Base-by-base conservation (phyloP, 768 basidiomycete genomes). In the Chiua virens region DNA sequence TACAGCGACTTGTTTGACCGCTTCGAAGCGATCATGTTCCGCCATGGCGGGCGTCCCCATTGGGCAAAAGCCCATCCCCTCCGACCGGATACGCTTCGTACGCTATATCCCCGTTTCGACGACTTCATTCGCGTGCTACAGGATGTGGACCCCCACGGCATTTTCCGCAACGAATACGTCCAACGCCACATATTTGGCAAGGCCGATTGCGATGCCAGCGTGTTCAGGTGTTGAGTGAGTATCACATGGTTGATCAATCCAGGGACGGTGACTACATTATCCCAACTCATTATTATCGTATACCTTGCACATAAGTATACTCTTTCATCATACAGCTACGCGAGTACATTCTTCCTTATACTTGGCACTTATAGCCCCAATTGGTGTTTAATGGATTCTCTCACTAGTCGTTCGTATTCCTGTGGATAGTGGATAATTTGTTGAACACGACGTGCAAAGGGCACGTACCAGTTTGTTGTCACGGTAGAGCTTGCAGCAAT, bases 401-500 rank as follows among this genome's bases (percentile, higher is more conserved):
- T 76, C 32, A 98, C 93, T 37, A 83, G 74, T 57, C 89, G 79
- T 68, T 97, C 95, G 69, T 97, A 98, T 70, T 98, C 92, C 80
- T 81, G 53, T 21, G 28, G 22, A 25, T 34, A 45, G 38, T 46
- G 23, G 32, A 17, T 3, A 34, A 15, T 17, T 22, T 42, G 30
- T 41, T 27, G 44, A 53, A 51, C 25, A 40, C 43, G 47, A 28
- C 8, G 18, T 17, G 30, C 22, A 30, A 7, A 35, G 36, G n/a
- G 39, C 17, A 58, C 77, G 56, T 51, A 82, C 79, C 57, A 76
- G 72, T 52, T 79, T 82, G 67, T 97, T 86, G 57, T 97, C 95
- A 53, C 96, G 81, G 69, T 96, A 98, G 50, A 98, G 74, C 73
- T 98, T 98, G 77, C 93, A 95, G 64, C 94, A 96, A 72, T 96